phyloP scores from a whole-genome alignment of 495 filamentous ascomycete species.

The Penicillium dipodomyicola region DNA sequence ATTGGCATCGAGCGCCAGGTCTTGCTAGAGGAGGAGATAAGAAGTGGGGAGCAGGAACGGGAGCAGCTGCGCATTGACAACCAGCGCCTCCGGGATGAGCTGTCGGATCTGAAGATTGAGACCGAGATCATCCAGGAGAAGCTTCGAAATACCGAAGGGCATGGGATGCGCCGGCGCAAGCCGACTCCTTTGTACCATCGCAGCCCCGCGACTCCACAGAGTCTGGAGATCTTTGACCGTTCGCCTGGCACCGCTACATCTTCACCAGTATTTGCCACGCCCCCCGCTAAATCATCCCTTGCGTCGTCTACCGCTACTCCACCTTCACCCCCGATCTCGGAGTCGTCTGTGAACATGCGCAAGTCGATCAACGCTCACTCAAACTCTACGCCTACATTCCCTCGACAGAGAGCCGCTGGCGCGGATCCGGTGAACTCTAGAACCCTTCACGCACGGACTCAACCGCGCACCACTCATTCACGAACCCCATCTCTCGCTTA shows the following conservation, averaged over 20 bases:
- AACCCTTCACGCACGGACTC: conserved; percentile 44
- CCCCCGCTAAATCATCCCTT: conserved; percentile 65
- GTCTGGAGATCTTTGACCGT: conserved; percentile 47
- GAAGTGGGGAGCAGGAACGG: conserved; percentile 83
- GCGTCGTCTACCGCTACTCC: conserved; percentile 76
- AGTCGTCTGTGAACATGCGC: conserved; percentile 45
- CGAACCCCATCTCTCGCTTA: conserved; percentile 53
- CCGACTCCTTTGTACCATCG: conserved; percentile 49
- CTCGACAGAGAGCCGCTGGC: conserved; percentile 38
- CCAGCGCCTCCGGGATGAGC: conserved; percentile 83
- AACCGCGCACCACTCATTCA: conserved; percentile 42
- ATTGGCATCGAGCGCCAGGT: conserved; percentile 86
- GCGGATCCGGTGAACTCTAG: conserved; percentile 36
- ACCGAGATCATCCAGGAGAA: conserved; percentile 93
- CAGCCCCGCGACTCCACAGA: conserved; percentile 51
- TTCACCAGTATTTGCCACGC: conserved; percentile 69
- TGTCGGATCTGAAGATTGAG: conserved; percentile 90
- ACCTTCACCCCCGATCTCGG: conserved; percentile 60
- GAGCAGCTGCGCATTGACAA: conserved; percentile 83
- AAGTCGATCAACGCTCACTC: conserved; percentile 41
- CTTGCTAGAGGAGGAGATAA: conserved; percentile 93
- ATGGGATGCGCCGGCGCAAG: conserved; percentile 53
- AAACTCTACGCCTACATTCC: conserved; percentile 39
- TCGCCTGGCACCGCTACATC: conserved; percentile 66
- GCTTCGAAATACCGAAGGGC: conserved; percentile 64